phyloP scores from a whole-genome alignment of 495 filamentous ascomycete genomes.

The Hypomontagnella monticulosa region DNA sequence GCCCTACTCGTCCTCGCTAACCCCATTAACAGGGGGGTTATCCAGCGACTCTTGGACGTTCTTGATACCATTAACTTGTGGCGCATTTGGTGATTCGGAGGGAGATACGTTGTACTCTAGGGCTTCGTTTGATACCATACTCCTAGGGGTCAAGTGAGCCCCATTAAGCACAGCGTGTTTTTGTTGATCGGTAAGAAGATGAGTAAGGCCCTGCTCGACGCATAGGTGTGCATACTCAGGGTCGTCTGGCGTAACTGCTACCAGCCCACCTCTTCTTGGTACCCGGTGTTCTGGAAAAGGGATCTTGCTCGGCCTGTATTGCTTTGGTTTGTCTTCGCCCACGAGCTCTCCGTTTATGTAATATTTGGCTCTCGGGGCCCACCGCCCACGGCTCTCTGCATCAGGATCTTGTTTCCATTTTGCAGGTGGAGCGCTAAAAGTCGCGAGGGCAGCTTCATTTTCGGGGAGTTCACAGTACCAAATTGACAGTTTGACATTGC shows the following conservation, averaged over 20 bases:
- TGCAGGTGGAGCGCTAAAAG: conserved; percentile 47
- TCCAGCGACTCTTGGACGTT: conserved; percentile 36
- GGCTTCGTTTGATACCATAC: conserved; percentile 46
- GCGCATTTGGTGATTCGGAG: conserved; percentile 28
- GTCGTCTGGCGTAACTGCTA: conserved; percentile 55
- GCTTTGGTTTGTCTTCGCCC: conserved; percentile 50
- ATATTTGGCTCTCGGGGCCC: conserved; percentile 58
- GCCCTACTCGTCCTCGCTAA: conserved; percentile 22
- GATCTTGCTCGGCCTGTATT: conserved; percentile 50
- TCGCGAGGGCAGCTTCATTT: conserved; percentile 48
- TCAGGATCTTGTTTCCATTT: conserved; percentile 66
- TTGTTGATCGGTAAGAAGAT: conserved; percentile 50
- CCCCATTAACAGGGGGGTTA: conserved; percentile 33
- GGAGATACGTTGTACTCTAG: conserved; percentile 41
- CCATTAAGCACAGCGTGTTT: conserved; percentile 42
- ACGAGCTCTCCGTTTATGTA: conserved; percentile 58
- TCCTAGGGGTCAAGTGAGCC: conserved; percentile 43
- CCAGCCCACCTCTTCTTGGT: conserved; percentile 55
- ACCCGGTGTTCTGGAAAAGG: conserved; percentile 59
- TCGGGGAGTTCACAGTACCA: conserved; percentile 63
- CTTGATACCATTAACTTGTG: conserved; percentile 41
- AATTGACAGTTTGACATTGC: conserved; percentile 65
- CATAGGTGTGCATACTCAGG: conserved; percentile 57
- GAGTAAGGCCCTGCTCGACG: conserved; percentile 56
- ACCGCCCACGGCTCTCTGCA: conserved; percentile 48